Evolutionary conservation across 2,329 filamentous ascomycete species (phyloP).

Genomic region (Colletotrichum sp.): DNA sequence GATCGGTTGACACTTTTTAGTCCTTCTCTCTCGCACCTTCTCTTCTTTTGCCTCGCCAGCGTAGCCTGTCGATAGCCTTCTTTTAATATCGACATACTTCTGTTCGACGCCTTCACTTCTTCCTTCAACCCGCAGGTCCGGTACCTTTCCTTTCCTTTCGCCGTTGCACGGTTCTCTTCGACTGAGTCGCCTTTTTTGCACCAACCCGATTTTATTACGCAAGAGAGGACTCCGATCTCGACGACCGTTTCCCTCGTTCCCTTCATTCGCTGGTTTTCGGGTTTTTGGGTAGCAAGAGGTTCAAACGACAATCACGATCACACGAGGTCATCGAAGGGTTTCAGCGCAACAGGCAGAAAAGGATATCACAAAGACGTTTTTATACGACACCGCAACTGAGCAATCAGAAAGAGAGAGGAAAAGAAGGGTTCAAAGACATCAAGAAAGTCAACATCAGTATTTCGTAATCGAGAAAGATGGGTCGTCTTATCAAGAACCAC

Average conservation of each 20-base stretch:
- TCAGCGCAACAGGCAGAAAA: not conserved
- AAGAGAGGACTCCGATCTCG: slow-evolving; percentile 20
- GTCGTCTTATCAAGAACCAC: slow-evolving; percentile 99
- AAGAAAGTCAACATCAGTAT: not conserved
- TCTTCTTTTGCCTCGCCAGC: slow-evolving; percentile 40
- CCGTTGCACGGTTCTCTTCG: slow-evolving; percentile 28
- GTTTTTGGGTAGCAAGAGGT: slow-evolving; percentile 2
- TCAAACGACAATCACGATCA: slow-evolving; percentile 3
- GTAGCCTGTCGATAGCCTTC: slow-evolving; percentile 58
- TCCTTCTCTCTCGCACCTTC: slow-evolving; percentile 32
- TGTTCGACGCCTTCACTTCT: slow-evolving; percentile 30
- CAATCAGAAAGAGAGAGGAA: slow-evolving; percentile 16
- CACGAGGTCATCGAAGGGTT: not conserved
- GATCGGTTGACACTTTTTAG: slow-evolving; percentile 24
- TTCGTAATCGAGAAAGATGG: slow-evolving; percentile 65
- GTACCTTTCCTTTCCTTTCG: slow-evolving; percentile 44
- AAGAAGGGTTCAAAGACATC: slow-evolving; percentile 6
- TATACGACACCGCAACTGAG: not conserved
- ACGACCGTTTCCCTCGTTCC: slow-evolving; percentile 23
- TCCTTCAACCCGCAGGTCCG: slow-evolving; percentile 52
- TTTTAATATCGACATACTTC: slow-evolving; percentile 50
- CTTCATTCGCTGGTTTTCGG: slow-evolving; percentile 19
- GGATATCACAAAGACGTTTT: not conserved
- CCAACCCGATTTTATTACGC: slow-evolving; percentile 18
- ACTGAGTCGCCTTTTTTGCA: slow-evolving; percentile 25